Conservation (phyloP, 202 grass and related monocot genomes). For the Dendrocalamus latiflorus region DNA sequence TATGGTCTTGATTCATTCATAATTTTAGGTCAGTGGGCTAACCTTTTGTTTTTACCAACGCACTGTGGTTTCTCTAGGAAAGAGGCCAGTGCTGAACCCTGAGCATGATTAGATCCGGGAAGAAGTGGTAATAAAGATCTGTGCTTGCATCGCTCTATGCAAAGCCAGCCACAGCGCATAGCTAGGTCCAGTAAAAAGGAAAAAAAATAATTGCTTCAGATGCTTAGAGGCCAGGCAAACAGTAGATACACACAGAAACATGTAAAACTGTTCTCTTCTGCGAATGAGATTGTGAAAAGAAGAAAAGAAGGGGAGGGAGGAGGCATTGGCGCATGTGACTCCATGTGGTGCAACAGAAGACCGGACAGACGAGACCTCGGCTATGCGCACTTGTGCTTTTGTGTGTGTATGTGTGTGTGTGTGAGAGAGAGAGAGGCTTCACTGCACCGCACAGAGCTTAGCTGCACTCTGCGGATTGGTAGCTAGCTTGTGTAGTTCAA, state of each 20-base stretch:
- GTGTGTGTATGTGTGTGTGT: too few species aligned
- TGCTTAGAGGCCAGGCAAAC: conserved; percentile 2
- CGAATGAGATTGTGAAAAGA: background rate
- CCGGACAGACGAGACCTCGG: conserved; percentile 11
- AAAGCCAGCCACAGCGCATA: background rate
- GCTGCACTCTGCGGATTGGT: background rate
- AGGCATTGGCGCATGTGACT: conserved; percentile 25
- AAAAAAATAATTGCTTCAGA: background rate
- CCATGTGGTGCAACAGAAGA: conserved; percentile 30
- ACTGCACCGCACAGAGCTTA: conserved; percentile 1
- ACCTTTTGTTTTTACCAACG: background rate
- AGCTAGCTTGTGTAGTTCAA: background rate
- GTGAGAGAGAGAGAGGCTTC: background rate
- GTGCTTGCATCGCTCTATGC: background rate
- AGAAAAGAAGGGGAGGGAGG: background rate
- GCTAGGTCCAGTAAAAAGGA: background rate
- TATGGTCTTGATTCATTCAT: background rate
- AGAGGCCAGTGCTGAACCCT: conserved; percentile 14
- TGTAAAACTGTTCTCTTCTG: conserved; percentile 1
- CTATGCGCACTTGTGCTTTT: background rate
- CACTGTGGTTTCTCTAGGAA: background rate
- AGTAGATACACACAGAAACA: conserved; percentile 13
- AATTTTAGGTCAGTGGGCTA: background rate
- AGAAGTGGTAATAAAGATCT: background rate
- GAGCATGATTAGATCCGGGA: background rate